phyloP scores from a whole-genome alignment of 106 monocot species.

The Acorus gramineus region DNA sequence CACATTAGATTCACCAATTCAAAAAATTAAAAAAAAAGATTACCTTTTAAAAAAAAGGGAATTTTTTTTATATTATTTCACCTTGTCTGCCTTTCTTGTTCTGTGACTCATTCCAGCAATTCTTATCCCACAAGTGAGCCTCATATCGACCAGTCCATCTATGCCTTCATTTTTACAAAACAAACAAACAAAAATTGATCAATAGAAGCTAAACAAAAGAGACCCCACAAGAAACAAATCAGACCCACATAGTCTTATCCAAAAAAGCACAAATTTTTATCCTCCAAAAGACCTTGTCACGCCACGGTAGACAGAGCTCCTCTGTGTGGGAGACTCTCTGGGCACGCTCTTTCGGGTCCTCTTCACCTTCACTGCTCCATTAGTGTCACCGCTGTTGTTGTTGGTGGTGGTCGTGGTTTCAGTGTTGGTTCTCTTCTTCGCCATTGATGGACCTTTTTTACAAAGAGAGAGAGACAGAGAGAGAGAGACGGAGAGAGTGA shows the following conservation, averaged over 20 bases:
- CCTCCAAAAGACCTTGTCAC: constrained; percentile 52
- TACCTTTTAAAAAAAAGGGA: neutral
- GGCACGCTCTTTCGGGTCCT: constrained; percentile 53
- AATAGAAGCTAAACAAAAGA: too few species aligned
- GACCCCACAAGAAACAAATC: too few species aligned
- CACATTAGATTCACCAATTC: neutral
- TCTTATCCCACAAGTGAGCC: constrained; percentile 28
- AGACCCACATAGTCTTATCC: too few species aligned
- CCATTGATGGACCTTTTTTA: constrained; percentile 11
- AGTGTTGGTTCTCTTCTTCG: constrained; percentile 22
- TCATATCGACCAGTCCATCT: constrained; percentile 21
- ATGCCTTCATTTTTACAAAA: constrained; percentile 4
- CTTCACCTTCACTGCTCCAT: constrained; percentile 30
- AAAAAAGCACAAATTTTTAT: too few species aligned
- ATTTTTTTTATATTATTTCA: neutral
- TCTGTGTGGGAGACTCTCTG: constrained; percentile 44
- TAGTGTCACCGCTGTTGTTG: neutral
- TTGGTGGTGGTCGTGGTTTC: neutral
- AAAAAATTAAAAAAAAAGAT: neutral
- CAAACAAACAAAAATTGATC: too few species aligned
- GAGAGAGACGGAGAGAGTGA: neutral
- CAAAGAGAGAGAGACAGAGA: neutral
- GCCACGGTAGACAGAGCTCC: constrained; percentile 73
- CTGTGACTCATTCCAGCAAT: constrained; percentile 20
- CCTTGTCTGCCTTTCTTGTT: constrained; percentile 28